A percentile compares a stretch with the other conserved stretches of the same genome.
These are phyloP conservation scores for Suillus variegatus DNA, from an alignment of 768 basidiomycete genomes.

Conservation along the genomic window DNA sequence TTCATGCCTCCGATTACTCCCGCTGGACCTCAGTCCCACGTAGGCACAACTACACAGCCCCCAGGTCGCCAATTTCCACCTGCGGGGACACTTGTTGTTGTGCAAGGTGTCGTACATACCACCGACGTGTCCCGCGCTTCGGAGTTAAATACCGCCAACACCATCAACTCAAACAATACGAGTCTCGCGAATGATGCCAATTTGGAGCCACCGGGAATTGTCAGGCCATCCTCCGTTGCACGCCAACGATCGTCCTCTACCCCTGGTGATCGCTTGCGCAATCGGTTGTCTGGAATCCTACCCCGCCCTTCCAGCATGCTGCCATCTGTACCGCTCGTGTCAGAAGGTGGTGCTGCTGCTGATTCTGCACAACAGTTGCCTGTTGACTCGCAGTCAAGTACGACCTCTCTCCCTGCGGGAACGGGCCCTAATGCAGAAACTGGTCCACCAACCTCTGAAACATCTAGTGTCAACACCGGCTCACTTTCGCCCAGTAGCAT, in stretches of 20 bases:
- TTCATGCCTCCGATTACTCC: slow-evolving; percentile 14
- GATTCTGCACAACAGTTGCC: slow-evolving; percentile 10
- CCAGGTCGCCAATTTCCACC: slow-evolving; percentile 59
- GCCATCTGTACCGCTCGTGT: slow-evolving; percentile 17
- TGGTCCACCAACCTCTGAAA: slow-evolving; percentile 11
- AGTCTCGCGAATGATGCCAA: slow-evolving; percentile 10
- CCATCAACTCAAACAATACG: slow-evolving; percentile 13
- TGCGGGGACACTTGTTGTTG: slow-evolving; percentile 78
- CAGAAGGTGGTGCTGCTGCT: not conserved
- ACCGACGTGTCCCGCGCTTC: slow-evolving; percentile 56
- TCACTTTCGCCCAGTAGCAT: slow-evolving; percentile 71
- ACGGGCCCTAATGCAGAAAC: slow-evolving; percentile 4
- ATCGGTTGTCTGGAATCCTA: slow-evolving; percentile 39
- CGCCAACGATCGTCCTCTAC: slow-evolving; percentile 33
- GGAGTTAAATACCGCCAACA: slow-evolving; percentile 22
- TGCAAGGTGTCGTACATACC: slow-evolving; percentile 82
- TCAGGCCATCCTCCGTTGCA: slow-evolving; percentile 13
- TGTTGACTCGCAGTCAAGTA: slow-evolving; percentile 3
- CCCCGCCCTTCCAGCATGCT: slow-evolving; percentile 37
- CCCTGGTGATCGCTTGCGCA: slow-evolving; percentile 31
- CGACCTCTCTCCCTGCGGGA: slow-evolving; percentile 1
- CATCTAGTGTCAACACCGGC: slow-evolving; percentile 24
- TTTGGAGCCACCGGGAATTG: slow-evolving; percentile 8
- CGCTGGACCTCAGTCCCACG: slow-evolving; percentile 17
- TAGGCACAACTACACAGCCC: slow-evolving; percentile 22